Percentiles rank a stretch among this genome's conserved stretches.
These are phyloP conservation scores for Vaccinium vitisidaea DNA, from an alignment of 148 eudicot genomes.

Conservation along the genomic window DNA sequence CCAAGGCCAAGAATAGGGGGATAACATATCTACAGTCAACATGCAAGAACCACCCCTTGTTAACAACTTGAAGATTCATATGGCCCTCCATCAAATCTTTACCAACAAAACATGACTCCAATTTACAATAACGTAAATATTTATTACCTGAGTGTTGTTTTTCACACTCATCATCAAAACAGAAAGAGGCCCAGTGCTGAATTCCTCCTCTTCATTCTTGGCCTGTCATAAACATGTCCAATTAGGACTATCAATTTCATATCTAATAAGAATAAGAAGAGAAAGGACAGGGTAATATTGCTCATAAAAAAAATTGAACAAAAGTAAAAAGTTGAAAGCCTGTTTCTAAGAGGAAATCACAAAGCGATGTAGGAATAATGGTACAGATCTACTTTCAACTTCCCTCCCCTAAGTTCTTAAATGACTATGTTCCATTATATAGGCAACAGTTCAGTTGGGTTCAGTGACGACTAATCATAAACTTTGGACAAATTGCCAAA, in stretches of 20 bases:
- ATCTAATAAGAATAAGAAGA: neutral
- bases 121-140: neutral
- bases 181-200: constrained; percentile 90
- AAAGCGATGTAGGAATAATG: neutral
- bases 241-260: neutral
- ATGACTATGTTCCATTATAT: neutral
- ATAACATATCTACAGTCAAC: neutral
- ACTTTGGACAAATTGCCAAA: neutral
- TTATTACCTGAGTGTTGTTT: constrained; percentile 80
- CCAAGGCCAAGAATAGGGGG: neutral
- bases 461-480: neutral
- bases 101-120: neutral
- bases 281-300: neutral
- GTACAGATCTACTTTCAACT: neutral
- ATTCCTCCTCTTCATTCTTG: constrained; percentile 93
- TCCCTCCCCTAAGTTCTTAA: neutral
- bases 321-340: neutral
- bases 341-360: neutral
- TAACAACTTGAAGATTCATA: neutral
- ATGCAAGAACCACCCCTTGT: constrained; percentile 3
- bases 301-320: constrained; percentile 5
- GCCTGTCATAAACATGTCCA: constrained; percentile 32
- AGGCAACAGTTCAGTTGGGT: neutral
- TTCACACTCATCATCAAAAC: constrained; percentile 91
- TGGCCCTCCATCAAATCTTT: too few species aligned